Conservation (phyloP, 148 eudicot species). For the Mesembryanthemum crystallinum region DNA sequence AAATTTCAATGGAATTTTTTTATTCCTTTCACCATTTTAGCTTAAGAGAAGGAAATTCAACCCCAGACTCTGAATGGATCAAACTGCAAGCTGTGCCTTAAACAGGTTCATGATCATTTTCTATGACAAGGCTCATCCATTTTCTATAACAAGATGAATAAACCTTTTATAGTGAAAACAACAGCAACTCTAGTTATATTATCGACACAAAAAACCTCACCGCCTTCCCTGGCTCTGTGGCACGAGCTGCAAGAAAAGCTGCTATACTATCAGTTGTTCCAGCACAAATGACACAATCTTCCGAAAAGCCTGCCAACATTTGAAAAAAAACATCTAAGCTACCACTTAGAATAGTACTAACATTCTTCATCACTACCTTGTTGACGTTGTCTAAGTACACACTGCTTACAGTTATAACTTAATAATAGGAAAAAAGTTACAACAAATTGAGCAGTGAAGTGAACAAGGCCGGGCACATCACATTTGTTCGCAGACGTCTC, state of each 20-base stretch:
- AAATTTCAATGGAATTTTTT: neutral
- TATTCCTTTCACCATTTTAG: neutral
- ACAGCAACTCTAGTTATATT: neutral
- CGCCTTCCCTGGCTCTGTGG: constrained; percentile 84
- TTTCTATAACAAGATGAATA: neutral
- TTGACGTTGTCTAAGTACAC: neutral
- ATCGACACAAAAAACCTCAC: constrained; percentile 39
- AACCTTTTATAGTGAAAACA: neutral
- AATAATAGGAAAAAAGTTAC: neutral
- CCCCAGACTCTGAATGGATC: too few species aligned
- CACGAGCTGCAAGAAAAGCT: constrained; percentile 96
- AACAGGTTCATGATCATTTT: neutral
- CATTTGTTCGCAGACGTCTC: neutral
- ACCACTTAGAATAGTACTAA: neutral
- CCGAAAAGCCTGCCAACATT: constrained; percentile 62
- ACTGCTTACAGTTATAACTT: too few species aligned
- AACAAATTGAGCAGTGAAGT: neutral
- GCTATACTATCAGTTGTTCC: constrained; percentile 99
- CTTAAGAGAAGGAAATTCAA: neutral
- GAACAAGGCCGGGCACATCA: neutral
- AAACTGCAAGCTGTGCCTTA: neutral
- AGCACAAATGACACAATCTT: constrained; percentile 74
- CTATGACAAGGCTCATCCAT: neutral
- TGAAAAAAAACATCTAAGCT: constrained; percentile 15
- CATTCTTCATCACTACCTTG: neutral